Conservation (phyloP, 495 filamentous ascomycete species). For the Margaritispora aquatica region DNA sequence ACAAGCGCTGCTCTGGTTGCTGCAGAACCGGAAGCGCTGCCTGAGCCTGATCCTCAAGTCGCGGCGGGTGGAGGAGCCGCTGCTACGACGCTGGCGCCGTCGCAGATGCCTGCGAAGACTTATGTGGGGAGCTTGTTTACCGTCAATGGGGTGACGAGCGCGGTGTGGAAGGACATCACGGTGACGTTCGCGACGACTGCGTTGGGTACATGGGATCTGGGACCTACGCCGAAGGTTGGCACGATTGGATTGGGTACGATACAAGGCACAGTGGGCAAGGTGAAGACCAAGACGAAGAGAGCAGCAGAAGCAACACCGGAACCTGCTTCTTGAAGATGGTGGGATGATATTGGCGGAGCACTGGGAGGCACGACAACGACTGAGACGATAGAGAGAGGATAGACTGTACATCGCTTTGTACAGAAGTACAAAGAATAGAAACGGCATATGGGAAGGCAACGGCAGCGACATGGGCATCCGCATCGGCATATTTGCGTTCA, state of each 20-base stretch:
- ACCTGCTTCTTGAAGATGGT: not conserved
- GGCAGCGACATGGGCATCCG: no score
- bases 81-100: slow-evolving; percentile 4
- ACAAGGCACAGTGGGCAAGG: slow-evolving; percentile 9
- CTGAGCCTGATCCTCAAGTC: slow-evolving; percentile 1
- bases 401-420: not conserved
- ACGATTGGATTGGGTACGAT: slow-evolving; percentile 23
- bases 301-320: not conserved
- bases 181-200: slow-evolving; percentile 23
- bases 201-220: slow-evolving; percentile 22
- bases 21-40: not conserved
- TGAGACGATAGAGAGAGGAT: not conserved
- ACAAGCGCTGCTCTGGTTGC: not conserved
- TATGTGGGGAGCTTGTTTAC: slow-evolving; percentile 8
- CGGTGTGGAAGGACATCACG: slow-evolving; percentile 7
- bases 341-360: not conserved
- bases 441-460: no score
- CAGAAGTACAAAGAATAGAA: no score
- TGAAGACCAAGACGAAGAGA: slow-evolving; percentile 9
- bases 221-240: slow-evolving; percentile 15
- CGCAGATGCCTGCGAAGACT: slow-evolving; percentile 6
- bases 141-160: slow-evolving; percentile 7
- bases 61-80: slow-evolving; percentile 11
- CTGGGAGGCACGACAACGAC: not conserved
- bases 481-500: not conserved